Conservation (phyloP, 768 basidiomycete species). For the Sutorius australiensis region DNA sequence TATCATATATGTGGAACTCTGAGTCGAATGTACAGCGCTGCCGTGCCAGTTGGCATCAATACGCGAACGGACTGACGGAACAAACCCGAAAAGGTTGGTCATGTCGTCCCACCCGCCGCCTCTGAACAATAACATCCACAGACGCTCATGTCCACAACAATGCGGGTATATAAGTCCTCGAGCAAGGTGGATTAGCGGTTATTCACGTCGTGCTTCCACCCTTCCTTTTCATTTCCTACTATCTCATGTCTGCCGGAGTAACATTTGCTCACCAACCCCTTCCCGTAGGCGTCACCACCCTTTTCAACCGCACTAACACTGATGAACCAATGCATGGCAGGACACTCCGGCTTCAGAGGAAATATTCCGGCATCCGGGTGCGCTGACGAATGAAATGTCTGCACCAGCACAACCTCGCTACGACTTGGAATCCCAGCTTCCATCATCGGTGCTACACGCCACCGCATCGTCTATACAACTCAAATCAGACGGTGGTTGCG, state of each 20-base stretch:
- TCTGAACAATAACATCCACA: slow-evolving; percentile 15
- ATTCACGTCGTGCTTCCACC: neutral
- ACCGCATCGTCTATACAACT: neutral
- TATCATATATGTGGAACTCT: neutral
- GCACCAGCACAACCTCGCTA: neutral
- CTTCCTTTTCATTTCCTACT: neutral
- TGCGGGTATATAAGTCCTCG: slow-evolving; percentile 10
- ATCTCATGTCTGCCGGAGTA: slow-evolving; percentile 7
- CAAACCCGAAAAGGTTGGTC: slow-evolving; percentile 8
- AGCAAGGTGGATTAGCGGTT: neutral
- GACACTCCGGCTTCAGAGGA: slow-evolving; percentile 4
- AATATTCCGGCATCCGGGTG: neutral
- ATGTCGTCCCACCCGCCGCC: neutral
- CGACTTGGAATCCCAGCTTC: neutral
- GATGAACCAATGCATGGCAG: slow-evolving; percentile 5
- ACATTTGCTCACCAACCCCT: neutral
- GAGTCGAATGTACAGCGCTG: neutral
- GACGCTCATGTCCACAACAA: slow-evolving; percentile 3
- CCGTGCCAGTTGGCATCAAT: neutral
- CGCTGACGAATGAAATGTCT: neutral
- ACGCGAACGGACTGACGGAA: neutral
- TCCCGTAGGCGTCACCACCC: slow-evolving; percentile 2
- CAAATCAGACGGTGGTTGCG: neutral
- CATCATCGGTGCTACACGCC: neutral
- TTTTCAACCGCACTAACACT: neutral